These are phyloP conservation scores for Trichoderma semiorbis DNA, from an alignment of 2,329 filamentous ascomycete species.

Conservation along the genomic window DNA sequence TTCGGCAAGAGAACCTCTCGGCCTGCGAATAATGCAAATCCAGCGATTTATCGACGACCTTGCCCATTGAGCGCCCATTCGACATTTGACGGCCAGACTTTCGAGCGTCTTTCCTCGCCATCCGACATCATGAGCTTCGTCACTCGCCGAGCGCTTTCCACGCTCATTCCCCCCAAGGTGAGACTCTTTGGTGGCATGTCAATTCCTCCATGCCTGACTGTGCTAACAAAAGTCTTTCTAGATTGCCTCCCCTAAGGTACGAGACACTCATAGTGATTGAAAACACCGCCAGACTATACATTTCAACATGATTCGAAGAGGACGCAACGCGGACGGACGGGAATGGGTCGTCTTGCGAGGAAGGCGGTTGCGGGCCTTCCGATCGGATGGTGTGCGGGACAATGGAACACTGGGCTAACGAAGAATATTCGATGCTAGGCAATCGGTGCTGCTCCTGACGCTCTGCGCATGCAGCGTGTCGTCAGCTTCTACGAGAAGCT, in stretches of 20 bases:
- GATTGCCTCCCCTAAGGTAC: conserved; percentile 81
- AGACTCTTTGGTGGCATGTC: conserved; percentile 32
- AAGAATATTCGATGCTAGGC: conserved; percentile 54
- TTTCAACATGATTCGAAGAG: not conserved
- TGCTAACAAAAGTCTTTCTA: conserved; percentile 33
- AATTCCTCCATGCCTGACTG: conserved; percentile 38
- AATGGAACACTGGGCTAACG: conserved; percentile 17
- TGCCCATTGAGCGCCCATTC: conserved; percentile 36
- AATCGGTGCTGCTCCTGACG: conserved; percentile 92
- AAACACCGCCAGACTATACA: not conserved
- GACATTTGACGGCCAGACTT: conserved; percentile 32
- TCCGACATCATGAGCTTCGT: conserved; percentile 82
- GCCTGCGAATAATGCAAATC: conserved; percentile 26
- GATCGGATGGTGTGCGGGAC: not conserved
- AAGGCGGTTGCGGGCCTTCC: not conserved
- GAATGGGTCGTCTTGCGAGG: not conserved
- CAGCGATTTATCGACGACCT: conserved; percentile 21
- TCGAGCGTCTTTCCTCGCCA: conserved; percentile 27
- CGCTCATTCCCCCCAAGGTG: conserved; percentile 99
- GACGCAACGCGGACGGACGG: not conserved
- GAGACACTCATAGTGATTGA: not conserved
- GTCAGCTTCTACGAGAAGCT: conserved; percentile 99
- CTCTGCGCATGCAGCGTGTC: conserved; percentile 94
- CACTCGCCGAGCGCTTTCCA: conserved; percentile 86
- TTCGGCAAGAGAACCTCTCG: conserved; percentile 38